Base-by-base conservation (phyloP, 805 yeast species). In the Yamadazyma endophytica region DNA sequence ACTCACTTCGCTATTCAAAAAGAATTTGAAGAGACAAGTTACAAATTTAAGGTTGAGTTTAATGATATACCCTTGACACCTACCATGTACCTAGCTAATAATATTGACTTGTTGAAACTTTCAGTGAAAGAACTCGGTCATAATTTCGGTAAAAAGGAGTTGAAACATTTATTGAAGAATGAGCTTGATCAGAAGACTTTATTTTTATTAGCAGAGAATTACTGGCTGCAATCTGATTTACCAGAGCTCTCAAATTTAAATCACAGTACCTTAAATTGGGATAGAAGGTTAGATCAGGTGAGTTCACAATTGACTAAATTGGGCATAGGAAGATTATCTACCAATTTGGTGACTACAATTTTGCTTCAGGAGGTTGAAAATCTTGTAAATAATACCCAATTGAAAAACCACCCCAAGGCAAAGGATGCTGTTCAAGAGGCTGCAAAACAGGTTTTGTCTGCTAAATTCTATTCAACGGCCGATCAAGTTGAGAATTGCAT, bases 401-500 rank as follows among this genome's bases (percentile, higher is more conserved):
- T 92, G 49, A 71, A 77, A 38, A 81, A 79, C 41, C 97, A 90
- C 52, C 95, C 95, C n/a, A 65, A 83, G 58, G 94, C 95, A 3
- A 78, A 77, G 44, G 75, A 77, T 25, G 80, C 86, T 3, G 88
- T 92, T 7, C 75, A 73, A 32, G 95, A 87, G 24, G 95, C 97
- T 2, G 95, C 96, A 0, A 70, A 75, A 19, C 66, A 79, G 15
- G 95, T 92, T 5, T 65, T 92, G 40, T 79, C 79, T 41, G 63
- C 83, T 17, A 77, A 90, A 42, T 92, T 74, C 53, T 85, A 79
- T 42, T 81, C 95, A 1, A 90, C 98, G 0, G 95, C 98, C 0
- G 99, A 94, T 55, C 99, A 92, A 56, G 97, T 92, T 5, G 99
- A 92, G 50, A 92, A 94, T 57, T 89, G 97, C 61, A 90, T 92